Base-by-base conservation (phyloP, 352 stramenopile genomes). In the Globisporangium ultimum region DNA sequence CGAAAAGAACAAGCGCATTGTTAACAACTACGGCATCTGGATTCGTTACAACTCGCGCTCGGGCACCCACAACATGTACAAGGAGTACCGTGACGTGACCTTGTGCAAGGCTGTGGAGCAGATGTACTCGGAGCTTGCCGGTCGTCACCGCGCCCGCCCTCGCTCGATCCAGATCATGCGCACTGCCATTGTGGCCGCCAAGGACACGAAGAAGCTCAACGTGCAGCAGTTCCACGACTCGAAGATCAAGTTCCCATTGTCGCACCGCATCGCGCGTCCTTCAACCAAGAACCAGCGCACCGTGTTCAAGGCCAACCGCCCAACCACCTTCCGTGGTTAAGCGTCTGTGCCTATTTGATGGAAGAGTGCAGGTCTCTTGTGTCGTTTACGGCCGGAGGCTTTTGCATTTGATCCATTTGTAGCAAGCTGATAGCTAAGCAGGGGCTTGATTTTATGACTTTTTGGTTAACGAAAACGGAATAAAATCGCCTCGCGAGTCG, bases 61-160 rank as follows among this genome's bases (percentile, higher is more conserved):
- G 58, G 97, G 97, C 72, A 99, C 97, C 47, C 98, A 99, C 93
- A 99, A 99, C 89, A 99, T 99, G 98, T 99, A 99, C 96, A 98
- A 99, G 82, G 98, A 99, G 88, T 99, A 99, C 96, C 91, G 98
- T 84, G 96, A 99, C 70, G 74, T 98, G 61, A 98, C 89, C 52
- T 85, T 99, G 51, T 98, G 95, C 65, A 95, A 94, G 66, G 97
- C 98, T 57, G 93, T 99, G 28, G 95, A 98, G 64, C 97, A 99
- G 88, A 91, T 99, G 66, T 99, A 99, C 87, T 68, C 97, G 41
- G 98, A 99, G 82, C 98, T 99, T 71, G 97, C 97, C 51, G 97
- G 97, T 71, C 93, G 97, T 73, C 97, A 99, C 88, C 97, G 97
- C 50, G 84, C 86, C 18, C 96, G 97, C 67, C 92, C 93, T 64